Base-by-base conservation (phyloP, 352 stramenopile genomes). In the Phytophthora lateralis region DNA sequence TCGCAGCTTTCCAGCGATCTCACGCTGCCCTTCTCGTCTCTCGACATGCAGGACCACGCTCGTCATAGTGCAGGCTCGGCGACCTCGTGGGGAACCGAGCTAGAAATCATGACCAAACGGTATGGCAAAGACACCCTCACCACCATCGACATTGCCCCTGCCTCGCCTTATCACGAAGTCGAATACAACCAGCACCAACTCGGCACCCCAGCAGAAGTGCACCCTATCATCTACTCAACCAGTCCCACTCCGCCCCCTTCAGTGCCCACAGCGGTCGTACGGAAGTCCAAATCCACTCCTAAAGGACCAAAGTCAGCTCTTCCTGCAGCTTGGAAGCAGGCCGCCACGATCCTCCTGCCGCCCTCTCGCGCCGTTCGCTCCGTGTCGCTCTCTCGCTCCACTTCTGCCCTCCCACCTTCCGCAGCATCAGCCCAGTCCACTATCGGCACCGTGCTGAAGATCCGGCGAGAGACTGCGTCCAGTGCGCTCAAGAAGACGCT, bases 71-170 rank as follows among this genome's bases (percentile, higher is more conserved):
- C 37, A 14, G 45, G 6, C 4, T 39, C 41, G 7, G 12, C 9
- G 6, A 49, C 27, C 0, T 63, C 48, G 3, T 89, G 78, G 78
- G 64, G 76, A 24, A 72, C 73, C 4, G 78, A 88, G 50, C 56
- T 88, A 12, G 81, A 89, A 14, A 49, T 53, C 51, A 85, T 90
- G 76, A 69, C 50, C n/a, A 78, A 74, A n/a, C 69, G 76, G 6
- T 90, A 87, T 41, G 75, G 76, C 27, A 72, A 76, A 46, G 55
- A 56, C 1, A 53, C 26, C 4, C 55, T 77, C 15, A 38, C 71
- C 4, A 45, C 60, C 0, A 49, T 77, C 8, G 48, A 53, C 11
- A 20, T 46, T 30, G 35, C 9, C 20, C 52, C 60, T 26, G 24
- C 55, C 7, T 47, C 54, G 7, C 24, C 46, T 2, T 44, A 50